Evolutionary conservation across 2,329 filamentous ascomycete genomes (phyloP).

Genomic region (Colletotrichum lentis): DNA sequence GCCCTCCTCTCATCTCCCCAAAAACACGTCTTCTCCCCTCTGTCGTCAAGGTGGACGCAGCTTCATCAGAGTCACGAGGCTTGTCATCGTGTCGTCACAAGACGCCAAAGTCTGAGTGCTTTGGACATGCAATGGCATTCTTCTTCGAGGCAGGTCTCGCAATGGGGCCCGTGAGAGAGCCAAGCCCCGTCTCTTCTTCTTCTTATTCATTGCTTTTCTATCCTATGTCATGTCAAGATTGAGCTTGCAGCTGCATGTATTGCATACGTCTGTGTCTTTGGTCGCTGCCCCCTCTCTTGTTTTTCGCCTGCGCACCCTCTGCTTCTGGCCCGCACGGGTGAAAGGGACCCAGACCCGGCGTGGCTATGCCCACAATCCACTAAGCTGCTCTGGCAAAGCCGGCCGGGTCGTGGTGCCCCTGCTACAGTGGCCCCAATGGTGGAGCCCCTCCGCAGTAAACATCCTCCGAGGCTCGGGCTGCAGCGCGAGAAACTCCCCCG

Average conservation of each 20-base stretch:
- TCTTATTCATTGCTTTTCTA: constrained; percentile 7
- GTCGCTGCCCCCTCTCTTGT: not conserved
- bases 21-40: not conserved
- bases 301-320: constrained; percentile 8
- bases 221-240: constrained; percentile 13
- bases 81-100: constrained; percentile 9
- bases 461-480: constrained; percentile 11
- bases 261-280: constrained; percentile 11
- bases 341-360: constrained; percentile 38
- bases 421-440: constrained; percentile 26
- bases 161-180: constrained; percentile 25
- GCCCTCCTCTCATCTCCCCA: constrained; percentile 12
- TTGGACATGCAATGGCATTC: constrained; percentile 8
- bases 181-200: constrained; percentile 21
- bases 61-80: constrained; percentile 13
- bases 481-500: constrained; percentile 22
- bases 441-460: constrained; percentile 20
- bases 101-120: constrained; percentile 14
- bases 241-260: constrained; percentile 21
- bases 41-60: not conserved
- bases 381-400: constrained; percentile 16
- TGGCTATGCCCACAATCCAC: constrained; percentile 30
- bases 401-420: constrained; percentile 9
- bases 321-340: constrained; percentile 27
- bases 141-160: constrained; percentile 25